A percentile compares a stretch with the other conserved stretches of the same genome.
These are phyloP conservation scores for Magnaporthiopsis poae DNA, from an alignment of 2,329 filamentous ascomycete species.

Conservation along the genomic window DNA sequence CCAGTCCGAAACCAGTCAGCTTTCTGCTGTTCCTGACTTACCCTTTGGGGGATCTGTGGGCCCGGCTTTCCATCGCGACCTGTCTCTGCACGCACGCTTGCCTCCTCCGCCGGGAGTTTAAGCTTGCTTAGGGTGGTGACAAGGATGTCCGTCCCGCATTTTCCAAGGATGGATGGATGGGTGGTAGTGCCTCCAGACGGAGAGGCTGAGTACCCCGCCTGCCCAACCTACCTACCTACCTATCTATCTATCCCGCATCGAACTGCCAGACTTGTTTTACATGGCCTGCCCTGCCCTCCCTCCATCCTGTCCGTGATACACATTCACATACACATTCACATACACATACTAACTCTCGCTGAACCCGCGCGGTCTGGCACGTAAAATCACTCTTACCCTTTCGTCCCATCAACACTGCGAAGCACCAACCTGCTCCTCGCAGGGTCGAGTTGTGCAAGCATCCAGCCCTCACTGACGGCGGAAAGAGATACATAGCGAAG, in stretches of 20 bases:
- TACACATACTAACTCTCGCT: not conserved
- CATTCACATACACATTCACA: not conserved
- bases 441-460: not conserved
- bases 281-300: not conserved
- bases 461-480: not conserved
- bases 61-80: conserved; percentile 2
- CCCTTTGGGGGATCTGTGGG: conserved; percentile 4
- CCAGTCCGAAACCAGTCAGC: conserved; percentile 8
- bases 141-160: not conserved
- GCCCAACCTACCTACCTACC: too few species aligned
- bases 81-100: not conserved
- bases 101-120: not conserved
- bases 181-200: not conserved
- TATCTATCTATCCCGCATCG: not conserved
- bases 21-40: conserved; percentile 6
- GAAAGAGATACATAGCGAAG: not conserved
- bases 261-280: not conserved
- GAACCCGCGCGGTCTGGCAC: not conserved
- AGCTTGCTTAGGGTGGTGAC: not conserved
- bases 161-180: not conserved
- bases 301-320: not conserved
- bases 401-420: not conserved
- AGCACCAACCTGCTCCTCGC: not conserved
- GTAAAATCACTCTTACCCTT: not conserved
- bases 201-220: too few species aligned